Conservation (phyloP, 768 basidiomycete genomes). For the Amanita molliuscula region DNA sequence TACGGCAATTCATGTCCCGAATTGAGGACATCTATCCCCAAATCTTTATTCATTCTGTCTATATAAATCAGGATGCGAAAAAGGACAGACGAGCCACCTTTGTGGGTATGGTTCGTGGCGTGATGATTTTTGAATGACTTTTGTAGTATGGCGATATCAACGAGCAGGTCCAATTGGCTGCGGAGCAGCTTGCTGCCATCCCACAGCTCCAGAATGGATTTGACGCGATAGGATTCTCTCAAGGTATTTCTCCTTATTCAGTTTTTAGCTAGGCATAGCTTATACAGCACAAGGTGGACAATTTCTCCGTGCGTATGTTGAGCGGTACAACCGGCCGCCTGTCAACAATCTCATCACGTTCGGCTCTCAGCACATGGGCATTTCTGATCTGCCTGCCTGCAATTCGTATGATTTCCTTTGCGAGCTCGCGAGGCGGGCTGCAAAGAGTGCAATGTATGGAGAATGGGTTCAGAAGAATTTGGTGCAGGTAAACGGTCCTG, state of each 20-base stretch:
- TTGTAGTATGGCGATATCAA: slow-evolving; percentile 70
- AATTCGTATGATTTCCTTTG: slow-evolving; percentile 58
- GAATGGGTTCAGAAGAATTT: slow-evolving; percentile 70
- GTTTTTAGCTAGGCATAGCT: not conserved
- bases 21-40: slow-evolving; percentile 60
- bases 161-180: slow-evolving; percentile 54
- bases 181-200: slow-evolving; percentile 52
- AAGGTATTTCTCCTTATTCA: slow-evolving; percentile 32
- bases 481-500: slow-evolving; percentile 41
- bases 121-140: not conserved
- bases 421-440: slow-evolving; percentile 51
- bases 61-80: slow-evolving; percentile 50
- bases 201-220: slow-evolving; percentile 62
- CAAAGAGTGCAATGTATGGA: slow-evolving; percentile 55
- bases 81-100: slow-evolving; percentile 62
- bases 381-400: slow-evolving; percentile 67
- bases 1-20: slow-evolving; percentile 49
- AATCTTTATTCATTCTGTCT: slow-evolving; percentile 70
- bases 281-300: slow-evolving; percentile 47
- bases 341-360: slow-evolving; percentile 80
- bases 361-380: slow-evolving; percentile 81
- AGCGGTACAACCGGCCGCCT: slow-evolving; percentile 63
- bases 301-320: slow-evolving; percentile 79
- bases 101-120: slow-evolving; percentile 31
- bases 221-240: slow-evolving; percentile 83